These are phyloP conservation scores for Mortierella sp. DNA, from an alignment of 371 early-diverging fungal species.

Conservation along the genomic window DNA sequence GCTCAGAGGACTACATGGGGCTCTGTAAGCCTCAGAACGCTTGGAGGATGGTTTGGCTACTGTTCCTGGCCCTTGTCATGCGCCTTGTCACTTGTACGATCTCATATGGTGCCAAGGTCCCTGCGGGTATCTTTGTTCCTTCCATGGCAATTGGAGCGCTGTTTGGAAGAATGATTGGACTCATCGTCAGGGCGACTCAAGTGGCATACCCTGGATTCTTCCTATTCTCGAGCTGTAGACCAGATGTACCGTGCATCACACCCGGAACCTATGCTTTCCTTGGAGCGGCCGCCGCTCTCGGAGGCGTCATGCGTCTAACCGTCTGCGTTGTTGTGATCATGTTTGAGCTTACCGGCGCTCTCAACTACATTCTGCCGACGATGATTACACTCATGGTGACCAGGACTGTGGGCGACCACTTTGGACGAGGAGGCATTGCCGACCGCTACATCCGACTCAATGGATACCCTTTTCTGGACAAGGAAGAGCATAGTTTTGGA, in stretches of 20 bases:
- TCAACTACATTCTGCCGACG: constrained; percentile 91
- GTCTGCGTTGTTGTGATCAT: constrained; percentile 94
- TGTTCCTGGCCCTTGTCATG: constrained; percentile 74
- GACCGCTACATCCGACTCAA: constrained; percentile 87
- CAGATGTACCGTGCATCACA: constrained; percentile 87
- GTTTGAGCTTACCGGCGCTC: constrained; percentile 96
- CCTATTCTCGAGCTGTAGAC: constrained; percentile 80
- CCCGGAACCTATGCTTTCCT: constrained; percentile 97
- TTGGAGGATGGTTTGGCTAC: constrained; percentile 59
- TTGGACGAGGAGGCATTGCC: constrained; percentile 87
- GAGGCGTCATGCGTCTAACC: constrained; percentile 77
- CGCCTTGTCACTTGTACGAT: constrained; percentile 74
- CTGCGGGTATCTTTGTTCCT: constrained; percentile 94
- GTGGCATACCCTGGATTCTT: constrained; percentile 73
- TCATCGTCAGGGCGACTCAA: constrained; percentile 78
- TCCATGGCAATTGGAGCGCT: constrained; percentile 92
- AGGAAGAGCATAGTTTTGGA: constrained; percentile 77
- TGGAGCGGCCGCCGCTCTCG: constrained; percentile 94
- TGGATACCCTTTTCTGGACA: constrained; percentile 90
- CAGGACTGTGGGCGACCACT: constrained; percentile 87
- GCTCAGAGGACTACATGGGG: constrained; percentile 64
- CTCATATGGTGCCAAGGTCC: constrained; percentile 83
- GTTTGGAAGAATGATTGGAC: constrained; percentile 91
- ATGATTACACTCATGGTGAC: constrained; percentile 94
- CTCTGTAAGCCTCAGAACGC: constrained; percentile 71